phyloP scores from a whole-genome alignment of 2,329 filamentous ascomycete species.

The Fusarium staphyleae region DNA sequence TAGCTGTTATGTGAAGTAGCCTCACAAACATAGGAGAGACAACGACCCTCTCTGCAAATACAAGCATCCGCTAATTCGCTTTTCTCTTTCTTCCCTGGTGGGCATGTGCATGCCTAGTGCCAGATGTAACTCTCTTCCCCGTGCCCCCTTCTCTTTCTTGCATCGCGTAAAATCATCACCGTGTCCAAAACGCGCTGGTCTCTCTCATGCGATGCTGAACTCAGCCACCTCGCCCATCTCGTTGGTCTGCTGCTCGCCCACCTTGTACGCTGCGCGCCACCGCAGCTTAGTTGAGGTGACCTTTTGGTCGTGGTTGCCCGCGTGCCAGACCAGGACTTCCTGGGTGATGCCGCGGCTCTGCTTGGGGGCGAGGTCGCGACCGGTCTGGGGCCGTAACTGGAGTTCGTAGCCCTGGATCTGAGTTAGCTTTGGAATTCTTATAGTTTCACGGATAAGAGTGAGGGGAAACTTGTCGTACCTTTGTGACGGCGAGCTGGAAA shows the following conservation, averaged over 20 bases:
- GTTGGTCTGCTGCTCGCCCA: conserved; percentile 70
- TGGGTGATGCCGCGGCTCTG: conserved; percentile 80
- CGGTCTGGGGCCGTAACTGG: conserved; percentile 83
- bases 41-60: conserved; percentile 20
- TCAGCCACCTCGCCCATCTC: conserved; percentile 87
- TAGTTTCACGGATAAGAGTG: not conserved
- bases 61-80: conserved; percentile 28
- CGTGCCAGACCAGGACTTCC: conserved; percentile 75
- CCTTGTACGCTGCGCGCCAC: conserved; percentile 83
- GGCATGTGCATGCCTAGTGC: conserved; percentile 1
- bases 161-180: conserved; percentile 3
- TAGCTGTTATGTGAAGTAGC: not conserved
- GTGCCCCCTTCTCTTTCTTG: not conserved
- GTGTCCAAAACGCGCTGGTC: not conserved
- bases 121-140: not conserved
- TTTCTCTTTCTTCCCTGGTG: conserved; percentile 27
- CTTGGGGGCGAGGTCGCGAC: conserved; percentile 76
- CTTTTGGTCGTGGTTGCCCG: conserved; percentile 70
- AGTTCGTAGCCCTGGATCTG: conserved; percentile 74
- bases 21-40: conserved; percentile 3
- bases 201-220: conserved; percentile 72
- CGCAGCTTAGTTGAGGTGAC: conserved; percentile 86
- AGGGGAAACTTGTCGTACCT: conserved; percentile 62
- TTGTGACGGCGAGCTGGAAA: conserved; percentile 92
- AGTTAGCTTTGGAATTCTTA: conserved; percentile 6